These are phyloP conservation scores for Globisporangium abappressorium DNA, from an alignment of 352 stramenopile species.

Conservation along the genomic window DNA sequence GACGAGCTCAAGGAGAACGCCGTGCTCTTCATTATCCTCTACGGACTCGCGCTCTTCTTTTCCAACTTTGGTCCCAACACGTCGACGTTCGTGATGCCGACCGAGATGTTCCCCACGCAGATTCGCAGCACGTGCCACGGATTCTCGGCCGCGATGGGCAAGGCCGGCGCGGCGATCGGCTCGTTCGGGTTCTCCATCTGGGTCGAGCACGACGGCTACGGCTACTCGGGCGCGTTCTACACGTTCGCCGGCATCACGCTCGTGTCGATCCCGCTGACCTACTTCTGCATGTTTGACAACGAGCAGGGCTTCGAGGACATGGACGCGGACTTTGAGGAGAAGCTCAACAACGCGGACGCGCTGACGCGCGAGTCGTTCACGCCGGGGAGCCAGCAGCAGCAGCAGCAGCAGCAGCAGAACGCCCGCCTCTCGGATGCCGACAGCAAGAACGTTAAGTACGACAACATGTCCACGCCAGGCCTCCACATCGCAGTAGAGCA, in stretches of 20 bases:
- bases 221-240: conserved; percentile 61
- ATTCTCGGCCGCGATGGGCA: conserved; percentile 84
- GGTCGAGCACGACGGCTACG: conserved; percentile 53
- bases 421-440: conserved; percentile 2
- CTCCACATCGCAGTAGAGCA: conserved; percentile 10
- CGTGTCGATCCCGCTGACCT: conserved; percentile 57
- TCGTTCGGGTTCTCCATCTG: conserved; percentile 70
- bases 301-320: conserved; percentile 49
- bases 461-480: conserved; percentile 10
- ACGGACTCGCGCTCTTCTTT: conserved; percentile 75
- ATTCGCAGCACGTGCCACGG: conserved; percentile 87
- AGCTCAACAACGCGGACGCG: conserved; percentile 11
- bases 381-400: no score
- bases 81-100: conserved; percentile 88
- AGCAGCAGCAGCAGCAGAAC: neutral
- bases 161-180: conserved; percentile 76
- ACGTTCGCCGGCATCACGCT: conserved; percentile 50
- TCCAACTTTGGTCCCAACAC: conserved; percentile 86
- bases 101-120: conserved; percentile 83
- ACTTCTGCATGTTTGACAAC: conserved; percentile 69
- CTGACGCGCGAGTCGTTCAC: conserved; percentile 21
- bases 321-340: conserved; percentile 53
- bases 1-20: conserved; percentile 42
- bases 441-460: conserved; percentile 14
- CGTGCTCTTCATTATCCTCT: conserved; percentile 72